These are phyloP conservation scores for Saccharomyces hybrid DNA, from an alignment of 1,139 yeast genomes.

Conservation along the genomic window DNA sequence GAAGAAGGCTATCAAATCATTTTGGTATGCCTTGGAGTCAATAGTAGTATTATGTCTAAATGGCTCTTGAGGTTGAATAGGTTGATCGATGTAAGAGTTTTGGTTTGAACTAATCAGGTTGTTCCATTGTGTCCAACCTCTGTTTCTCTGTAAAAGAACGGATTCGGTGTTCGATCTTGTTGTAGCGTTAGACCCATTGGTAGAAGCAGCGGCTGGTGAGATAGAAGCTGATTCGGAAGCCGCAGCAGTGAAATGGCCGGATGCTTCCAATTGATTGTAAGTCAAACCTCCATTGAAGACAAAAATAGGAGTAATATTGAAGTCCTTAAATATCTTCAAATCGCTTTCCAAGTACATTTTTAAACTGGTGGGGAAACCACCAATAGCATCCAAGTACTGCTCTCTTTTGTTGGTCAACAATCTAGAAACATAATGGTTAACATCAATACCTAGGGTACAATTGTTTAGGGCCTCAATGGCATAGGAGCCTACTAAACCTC, in stretches of 20 bases:
- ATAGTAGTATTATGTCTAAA: conserved; percentile 31
- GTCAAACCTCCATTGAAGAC: conserved; percentile 53
- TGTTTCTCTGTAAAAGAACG: conserved; percentile 27
- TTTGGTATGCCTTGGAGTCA: conserved; percentile 39
- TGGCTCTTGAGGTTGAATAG: conserved; percentile 30
- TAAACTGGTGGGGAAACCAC: conserved; percentile 71
- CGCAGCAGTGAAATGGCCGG: conserved; percentile 18
- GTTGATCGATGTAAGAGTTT: conserved; percentile 34
- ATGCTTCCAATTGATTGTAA: conserved; percentile 27
- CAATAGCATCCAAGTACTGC: conserved; percentile 68
- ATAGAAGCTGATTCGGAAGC: conserved; percentile 12
- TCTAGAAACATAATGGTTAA: conserved; percentile 64
- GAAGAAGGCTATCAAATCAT: conserved; percentile 53
- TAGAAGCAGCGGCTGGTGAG: conserved; percentile 3
- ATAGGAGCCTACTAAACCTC: conserved; percentile 53
- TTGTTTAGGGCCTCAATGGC: conserved; percentile 62
- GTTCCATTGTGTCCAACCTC: conserved; percentile 34
- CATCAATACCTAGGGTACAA: conserved; percentile 78
- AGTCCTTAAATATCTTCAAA: conserved; percentile 51
- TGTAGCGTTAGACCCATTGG: conserved; percentile 9
- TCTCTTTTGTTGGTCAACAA: conserved; percentile 60
- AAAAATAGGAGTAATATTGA: conserved; percentile 66
- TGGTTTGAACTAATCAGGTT: conserved; percentile 20
- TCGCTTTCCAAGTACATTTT: conserved; percentile 54
- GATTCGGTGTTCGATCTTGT: conserved; percentile 18